These are phyloP conservation scores for Marasmius sp. DNA, from an alignment of 1,284 basidiomycete species.

Conservation along the genomic window DNA sequence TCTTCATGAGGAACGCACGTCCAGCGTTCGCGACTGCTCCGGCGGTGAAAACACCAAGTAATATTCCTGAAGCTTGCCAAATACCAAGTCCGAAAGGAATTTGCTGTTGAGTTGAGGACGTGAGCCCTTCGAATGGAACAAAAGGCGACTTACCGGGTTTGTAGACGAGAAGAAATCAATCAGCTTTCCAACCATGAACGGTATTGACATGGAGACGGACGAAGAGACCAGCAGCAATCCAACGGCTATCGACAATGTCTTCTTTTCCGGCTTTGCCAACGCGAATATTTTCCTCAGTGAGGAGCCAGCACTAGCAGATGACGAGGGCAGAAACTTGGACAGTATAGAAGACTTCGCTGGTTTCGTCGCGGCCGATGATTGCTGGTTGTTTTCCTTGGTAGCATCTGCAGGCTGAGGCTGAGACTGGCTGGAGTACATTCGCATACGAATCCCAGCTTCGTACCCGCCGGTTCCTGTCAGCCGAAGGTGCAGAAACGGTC, in stretches of 20 bases:
- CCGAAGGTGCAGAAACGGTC: background rate
- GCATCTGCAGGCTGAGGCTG: background rate
- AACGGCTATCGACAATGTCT: slow-evolving; percentile 70
- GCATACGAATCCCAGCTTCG: background rate
- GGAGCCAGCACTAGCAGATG: slow-evolving; percentile 40
- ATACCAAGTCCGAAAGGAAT: slow-evolving; percentile 79
- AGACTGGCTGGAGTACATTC: background rate
- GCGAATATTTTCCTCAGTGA: slow-evolving; percentile 74
- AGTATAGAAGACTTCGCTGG: slow-evolving; percentile 19
- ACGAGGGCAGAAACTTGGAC: slow-evolving; percentile 27
- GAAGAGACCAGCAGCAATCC: slow-evolving; percentile 69
- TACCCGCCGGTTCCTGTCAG: background rate
- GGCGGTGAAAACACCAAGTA: slow-evolving; percentile 82
- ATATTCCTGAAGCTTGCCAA: slow-evolving; percentile 75
- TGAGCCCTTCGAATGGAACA: background rate
- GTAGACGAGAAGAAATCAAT: slow-evolving; percentile 87
- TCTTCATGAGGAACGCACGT: slow-evolving; percentile 86
- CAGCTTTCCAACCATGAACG: slow-evolving; percentile 86
- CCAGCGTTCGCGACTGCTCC: slow-evolving; percentile 90
- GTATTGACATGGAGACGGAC: slow-evolving; percentile 86
- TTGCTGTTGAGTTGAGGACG: slow-evolving; percentile 43
- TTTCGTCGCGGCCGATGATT: background rate
- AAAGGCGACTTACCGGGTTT: slow-evolving; percentile 55
- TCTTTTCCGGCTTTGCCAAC: slow-evolving; percentile 79
- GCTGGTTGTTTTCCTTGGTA: background rate